phyloP scores from a whole-genome alignment of 805 yeast genomes.

The Zygotorulaspora sp. region DNA sequence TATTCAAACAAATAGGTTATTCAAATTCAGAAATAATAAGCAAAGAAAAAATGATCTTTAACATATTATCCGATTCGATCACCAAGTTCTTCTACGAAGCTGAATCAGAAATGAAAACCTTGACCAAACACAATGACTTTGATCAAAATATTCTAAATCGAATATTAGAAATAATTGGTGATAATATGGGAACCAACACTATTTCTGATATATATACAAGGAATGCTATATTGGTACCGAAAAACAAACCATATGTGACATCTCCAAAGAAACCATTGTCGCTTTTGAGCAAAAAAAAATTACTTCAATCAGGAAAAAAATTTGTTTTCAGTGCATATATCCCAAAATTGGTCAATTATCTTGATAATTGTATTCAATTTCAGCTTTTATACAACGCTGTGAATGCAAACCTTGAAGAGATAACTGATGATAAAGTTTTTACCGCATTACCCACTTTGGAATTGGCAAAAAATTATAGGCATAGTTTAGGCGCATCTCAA shows the following conservation, averaged over 20 bases:
- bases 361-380: conserved; percentile 22
- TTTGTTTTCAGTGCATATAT: conserved; percentile 33
- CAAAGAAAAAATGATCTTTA: conserved; percentile 49
- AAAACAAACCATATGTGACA: conserved; percentile 23
- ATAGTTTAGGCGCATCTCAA: conserved; percentile 5
- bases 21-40: conserved; percentile 44
- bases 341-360: conserved; percentile 27
- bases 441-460: conserved; percentile 21
- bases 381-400: conserved; percentile 15
- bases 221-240: conserved; percentile 32
- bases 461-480: conserved; percentile 2
- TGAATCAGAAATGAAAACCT: conserved; percentile 34
- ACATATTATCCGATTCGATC: conserved; percentile 46
- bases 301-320: conserved; percentile 31
- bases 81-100: conserved; percentile 40
- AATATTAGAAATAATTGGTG: conserved; percentile 34
- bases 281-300: conserved; percentile 33
- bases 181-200: conserved; percentile 37
- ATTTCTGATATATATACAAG: conserved; percentile 41
- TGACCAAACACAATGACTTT: conserved; percentile 30
- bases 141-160: conserved; percentile 29
- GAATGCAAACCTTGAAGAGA: conserved; percentile 10
- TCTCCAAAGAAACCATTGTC: conserved; percentile 37
- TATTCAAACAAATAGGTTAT: conserved; percentile 53
- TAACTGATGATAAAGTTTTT: conserved; percentile 9